Conservation (phyloP, 1,284 basidiomycete genomes). For the Rhodotorula sp. region DNA sequence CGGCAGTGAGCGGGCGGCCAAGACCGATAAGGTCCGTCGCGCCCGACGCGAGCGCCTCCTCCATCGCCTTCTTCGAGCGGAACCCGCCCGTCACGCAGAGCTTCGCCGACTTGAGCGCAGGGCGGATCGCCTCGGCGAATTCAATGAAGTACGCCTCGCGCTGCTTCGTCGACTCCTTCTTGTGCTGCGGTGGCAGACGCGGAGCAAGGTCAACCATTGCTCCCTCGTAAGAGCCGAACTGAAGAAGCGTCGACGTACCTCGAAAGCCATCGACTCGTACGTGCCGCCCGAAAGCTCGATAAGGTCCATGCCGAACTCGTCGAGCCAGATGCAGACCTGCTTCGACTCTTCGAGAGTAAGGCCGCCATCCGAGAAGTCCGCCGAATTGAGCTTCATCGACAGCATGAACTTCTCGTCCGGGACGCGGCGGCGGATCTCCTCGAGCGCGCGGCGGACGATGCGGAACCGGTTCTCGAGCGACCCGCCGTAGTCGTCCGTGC, state of each 20-base stretch:
- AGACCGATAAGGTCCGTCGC: conserved; percentile 54
- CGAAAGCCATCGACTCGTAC: conserved; percentile 49
- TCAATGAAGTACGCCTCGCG: conserved; percentile 55
- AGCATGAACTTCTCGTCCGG: conserved; percentile 53
- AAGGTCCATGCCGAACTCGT: conserved; percentile 57
- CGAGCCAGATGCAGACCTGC: conserved; percentile 55
- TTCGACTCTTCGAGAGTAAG: conserved; percentile 56
- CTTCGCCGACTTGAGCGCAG: conserved; percentile 50
- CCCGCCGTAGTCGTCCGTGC: conserved; percentile 54
- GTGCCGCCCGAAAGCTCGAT: conserved; percentile 59
- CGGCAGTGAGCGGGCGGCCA: conserved; percentile 56
- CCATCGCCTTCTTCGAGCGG: conserved; percentile 55
- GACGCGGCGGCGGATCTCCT: conserved; percentile 51
- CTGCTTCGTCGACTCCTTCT: conserved; percentile 50
- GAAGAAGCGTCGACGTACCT: neutral
- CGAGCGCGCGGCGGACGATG: conserved; percentile 52
- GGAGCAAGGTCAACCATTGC: neutral
- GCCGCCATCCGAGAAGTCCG: conserved; percentile 54
- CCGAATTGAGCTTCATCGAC: conserved; percentile 48
- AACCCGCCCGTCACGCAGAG: conserved; percentile 59
- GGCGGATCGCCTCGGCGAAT: conserved; percentile 56
- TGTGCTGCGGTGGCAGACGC: conserved; percentile 34
- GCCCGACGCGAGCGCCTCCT: conserved; percentile 44
- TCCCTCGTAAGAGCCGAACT: too few species aligned
- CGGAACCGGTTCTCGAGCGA: conserved; percentile 54